A percentile compares a stretch with the other conserved stretches of the same genome.
These are phyloP conservation scores for Capsella bursapastoris DNA, from an alignment of 345 rosid species.

Conservation along the genomic window DNA sequence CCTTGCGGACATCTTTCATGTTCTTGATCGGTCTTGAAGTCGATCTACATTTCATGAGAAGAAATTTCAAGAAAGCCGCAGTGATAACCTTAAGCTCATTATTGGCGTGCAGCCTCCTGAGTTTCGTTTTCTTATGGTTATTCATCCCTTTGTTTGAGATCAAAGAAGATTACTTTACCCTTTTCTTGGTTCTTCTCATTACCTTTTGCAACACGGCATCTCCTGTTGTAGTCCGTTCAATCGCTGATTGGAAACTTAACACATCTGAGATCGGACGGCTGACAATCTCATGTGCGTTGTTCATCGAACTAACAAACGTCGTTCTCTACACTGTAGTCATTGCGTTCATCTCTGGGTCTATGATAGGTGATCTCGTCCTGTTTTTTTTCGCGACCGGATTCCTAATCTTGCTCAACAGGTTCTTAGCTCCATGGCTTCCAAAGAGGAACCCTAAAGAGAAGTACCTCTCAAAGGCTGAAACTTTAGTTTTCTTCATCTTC, in stretches of 20 bases:
- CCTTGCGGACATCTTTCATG: conserved; percentile 67
- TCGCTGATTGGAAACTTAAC: conserved; percentile 68
- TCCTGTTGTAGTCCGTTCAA: conserved; percentile 66
- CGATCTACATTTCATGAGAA: conserved; percentile 58
- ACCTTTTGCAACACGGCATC: conserved; percentile 70
- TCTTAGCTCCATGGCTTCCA: conserved; percentile 64
- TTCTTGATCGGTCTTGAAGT: conserved; percentile 79
- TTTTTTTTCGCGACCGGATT: conserved; percentile 41
- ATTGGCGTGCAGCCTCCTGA: conserved; percentile 46
- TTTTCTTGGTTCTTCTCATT: conserved; percentile 46
- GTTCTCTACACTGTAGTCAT: conserved; percentile 41
- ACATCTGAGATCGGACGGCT: conserved; percentile 76
- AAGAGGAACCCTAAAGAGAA: conserved; percentile 62
- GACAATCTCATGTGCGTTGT: conserved; percentile 56
- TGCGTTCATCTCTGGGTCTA: conserved; percentile 31
- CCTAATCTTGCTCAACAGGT: conserved; percentile 52
- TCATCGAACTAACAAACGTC: conserved; percentile 63
- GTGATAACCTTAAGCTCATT: conserved; percentile 57
- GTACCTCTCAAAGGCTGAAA: conserved; percentile 67
- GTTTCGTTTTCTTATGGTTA: conserved; percentile 44
- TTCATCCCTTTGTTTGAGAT: conserved; percentile 43
- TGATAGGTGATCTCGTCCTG: conserved; percentile 43
- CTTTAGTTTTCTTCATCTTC: conserved; percentile 54
- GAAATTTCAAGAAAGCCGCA: conserved; percentile 53
- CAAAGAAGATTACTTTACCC: conserved; percentile 22